These are phyloP conservation scores for Pouteria glomerata DNA, from an alignment of 148 eudicot species.

Conservation along the genomic window DNA sequence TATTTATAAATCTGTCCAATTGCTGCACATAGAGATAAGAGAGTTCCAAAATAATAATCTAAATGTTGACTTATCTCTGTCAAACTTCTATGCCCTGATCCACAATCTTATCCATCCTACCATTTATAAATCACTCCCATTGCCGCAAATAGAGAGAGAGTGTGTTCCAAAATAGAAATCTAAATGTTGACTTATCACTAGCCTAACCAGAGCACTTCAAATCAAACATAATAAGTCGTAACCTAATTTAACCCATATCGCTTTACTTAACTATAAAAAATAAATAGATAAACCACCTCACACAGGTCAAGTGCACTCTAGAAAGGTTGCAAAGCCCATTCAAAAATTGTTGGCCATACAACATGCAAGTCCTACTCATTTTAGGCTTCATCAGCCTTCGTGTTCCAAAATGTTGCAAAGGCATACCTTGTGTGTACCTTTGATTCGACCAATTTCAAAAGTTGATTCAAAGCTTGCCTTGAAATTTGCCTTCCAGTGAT, in stretches of 20 bases:
- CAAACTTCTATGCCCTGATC: no score
- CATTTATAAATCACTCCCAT: no score
- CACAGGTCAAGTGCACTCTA: no score
- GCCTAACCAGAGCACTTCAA: not conserved
- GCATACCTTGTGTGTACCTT: conserved; percentile 43
- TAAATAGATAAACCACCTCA: no score
- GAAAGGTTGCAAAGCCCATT: not conserved
- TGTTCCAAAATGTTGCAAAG: not conserved
- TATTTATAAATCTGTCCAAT: no score
- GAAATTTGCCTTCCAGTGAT: conserved; percentile 28
- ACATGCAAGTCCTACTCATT: not conserved
- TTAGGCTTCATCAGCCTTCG: not conserved
- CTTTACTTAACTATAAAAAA: not conserved
- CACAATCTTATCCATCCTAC: no score
- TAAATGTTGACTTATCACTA: not conserved
- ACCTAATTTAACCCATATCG: no score
- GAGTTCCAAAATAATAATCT: no score
- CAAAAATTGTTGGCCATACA: not conserved
- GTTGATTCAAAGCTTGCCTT: conserved; percentile 45
- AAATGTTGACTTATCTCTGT: no score
- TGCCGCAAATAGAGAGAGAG: no score
- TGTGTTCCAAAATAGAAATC: not conserved
- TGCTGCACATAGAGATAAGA: no score
- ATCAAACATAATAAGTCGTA: no score
- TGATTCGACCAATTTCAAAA: conserved; percentile 42